Percentiles rank a stretch among this genome's conserved stretches.
phyloP scores from a whole-genome alignment of 345 rosid genomes.

The Hibiscus mutabilis region DNA sequence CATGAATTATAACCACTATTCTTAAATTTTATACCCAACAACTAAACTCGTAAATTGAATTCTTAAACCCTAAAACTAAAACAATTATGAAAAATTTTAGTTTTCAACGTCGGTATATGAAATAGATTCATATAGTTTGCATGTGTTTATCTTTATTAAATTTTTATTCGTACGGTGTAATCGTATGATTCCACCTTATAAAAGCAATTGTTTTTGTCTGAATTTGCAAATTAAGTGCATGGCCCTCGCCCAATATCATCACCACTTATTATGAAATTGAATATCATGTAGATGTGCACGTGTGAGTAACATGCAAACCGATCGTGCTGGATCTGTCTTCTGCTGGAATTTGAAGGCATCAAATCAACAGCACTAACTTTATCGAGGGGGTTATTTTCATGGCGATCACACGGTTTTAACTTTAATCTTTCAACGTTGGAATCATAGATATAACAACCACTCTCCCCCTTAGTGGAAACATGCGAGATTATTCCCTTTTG shows the following conservation, averaged over 20 bases:
- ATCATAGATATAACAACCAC: background rate
- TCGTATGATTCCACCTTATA: background rate
- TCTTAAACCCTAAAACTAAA: too few relatives aligned
- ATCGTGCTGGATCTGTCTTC: constrained; percentile 5
- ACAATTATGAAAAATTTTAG: too few relatives aligned
- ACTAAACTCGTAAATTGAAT: too few relatives aligned
- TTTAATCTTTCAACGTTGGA: constrained; percentile 13
- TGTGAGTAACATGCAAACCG: constrained; percentile 34
- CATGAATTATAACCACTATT: too few relatives aligned
- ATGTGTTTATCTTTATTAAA: too few relatives aligned
- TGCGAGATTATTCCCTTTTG: background rate
- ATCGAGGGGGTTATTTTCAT: background rate
- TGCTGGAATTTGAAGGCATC: constrained; percentile 7
- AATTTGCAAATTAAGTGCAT: background rate
- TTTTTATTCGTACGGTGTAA: background rate
- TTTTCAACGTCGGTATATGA: too few relatives aligned
- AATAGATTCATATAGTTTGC: too few relatives aligned
- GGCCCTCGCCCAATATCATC: background rate
- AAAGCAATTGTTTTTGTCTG: background rate
- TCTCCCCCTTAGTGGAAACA: constrained; percentile 7
- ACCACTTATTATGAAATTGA: background rate
- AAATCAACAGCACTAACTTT: constrained; percentile 7
- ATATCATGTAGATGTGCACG: constrained; percentile 41
- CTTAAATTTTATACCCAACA: too few relatives aligned
- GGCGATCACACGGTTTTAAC: background rate